Conservation (phyloP, 2,329 filamentous ascomycete species). For the Emergomyces orientalis region DNA sequence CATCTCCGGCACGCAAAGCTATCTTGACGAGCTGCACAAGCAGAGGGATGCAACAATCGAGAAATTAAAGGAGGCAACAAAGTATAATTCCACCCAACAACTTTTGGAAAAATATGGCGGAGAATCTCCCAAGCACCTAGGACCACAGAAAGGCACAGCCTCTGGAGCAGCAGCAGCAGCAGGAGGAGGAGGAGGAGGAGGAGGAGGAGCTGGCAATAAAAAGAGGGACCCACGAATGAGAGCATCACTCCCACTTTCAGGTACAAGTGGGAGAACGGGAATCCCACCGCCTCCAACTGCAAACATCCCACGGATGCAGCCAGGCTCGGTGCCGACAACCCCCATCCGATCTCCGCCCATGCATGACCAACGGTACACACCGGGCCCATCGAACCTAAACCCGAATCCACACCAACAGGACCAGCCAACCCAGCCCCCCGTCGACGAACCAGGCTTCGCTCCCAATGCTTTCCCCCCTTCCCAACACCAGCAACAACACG, state of each 20-base stretch:
- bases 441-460: constrained; percentile 38
- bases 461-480: constrained; percentile 38
- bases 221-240: constrained; percentile 18
- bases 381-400: constrained; percentile 12
- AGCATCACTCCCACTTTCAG: constrained; percentile 19
- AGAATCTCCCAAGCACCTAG: constrained; percentile 39
- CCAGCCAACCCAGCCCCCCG: constrained; percentile 12
- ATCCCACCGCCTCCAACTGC: constrained; percentile 55
- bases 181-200: constrained; percentile 5
- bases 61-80: constrained; percentile 88
- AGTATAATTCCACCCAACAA: constrained; percentile 89
- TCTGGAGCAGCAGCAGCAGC: constrained; percentile 15
- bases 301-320: constrained; percentile 44
- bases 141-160: constrained; percentile 21
- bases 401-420: constrained; percentile 12
- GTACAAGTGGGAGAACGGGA: constrained; percentile 39
- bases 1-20: constrained; percentile 57
- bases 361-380: constrained; percentile 13
- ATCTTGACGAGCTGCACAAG: constrained; percentile 64
- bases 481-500: constrained; percentile 23
- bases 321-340: constrained; percentile 11
- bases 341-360: constrained; percentile 24
- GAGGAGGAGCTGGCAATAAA: constrained; percentile 21
- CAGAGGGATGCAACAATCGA: constrained; percentile 83
- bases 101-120: constrained; percentile 90